Evolutionary conservation across 306 rosid genomes (phyloP).

Genomic region (Ormosia semicastrata): DNA sequence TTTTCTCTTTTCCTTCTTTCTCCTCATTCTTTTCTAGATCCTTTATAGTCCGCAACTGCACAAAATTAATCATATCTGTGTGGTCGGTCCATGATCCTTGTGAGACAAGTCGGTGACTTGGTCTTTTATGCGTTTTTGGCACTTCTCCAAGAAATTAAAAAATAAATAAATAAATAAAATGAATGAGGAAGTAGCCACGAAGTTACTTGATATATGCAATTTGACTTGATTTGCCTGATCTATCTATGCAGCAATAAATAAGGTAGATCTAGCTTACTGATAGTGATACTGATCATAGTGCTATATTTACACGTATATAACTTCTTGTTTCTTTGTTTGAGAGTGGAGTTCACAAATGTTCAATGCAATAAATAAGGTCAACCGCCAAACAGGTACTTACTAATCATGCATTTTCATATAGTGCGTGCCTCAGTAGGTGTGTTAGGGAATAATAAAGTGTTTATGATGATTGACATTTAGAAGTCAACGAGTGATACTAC

Average conservation of each 20-base stretch:
- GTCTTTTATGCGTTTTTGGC: conserved; percentile 29
- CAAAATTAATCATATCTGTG: conserved; percentile 8
- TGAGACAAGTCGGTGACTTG: conserved; percentile 40
- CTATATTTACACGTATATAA: conserved; percentile 9
- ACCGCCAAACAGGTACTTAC: background rate
- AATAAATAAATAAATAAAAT: background rate
- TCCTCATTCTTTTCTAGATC: background rate
- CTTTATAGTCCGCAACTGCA: background rate
- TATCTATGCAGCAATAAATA: conserved; percentile 17
- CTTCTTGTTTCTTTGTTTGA: conserved; percentile 10
- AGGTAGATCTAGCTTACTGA: conserved; percentile 29
- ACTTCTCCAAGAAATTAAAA: background rate
- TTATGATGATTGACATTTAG: background rate
- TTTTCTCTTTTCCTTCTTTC: background rate
- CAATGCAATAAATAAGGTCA: conserved; percentile 21
- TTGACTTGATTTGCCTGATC: conserved; percentile 30
- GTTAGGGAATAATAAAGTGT: background rate
- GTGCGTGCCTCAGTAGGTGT: background rate
- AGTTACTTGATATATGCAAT: conserved; percentile 24
- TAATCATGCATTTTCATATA: background rate
- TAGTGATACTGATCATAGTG: background rate
- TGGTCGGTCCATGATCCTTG: conserved; percentile 39
- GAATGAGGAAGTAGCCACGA: conserved; percentile 24
- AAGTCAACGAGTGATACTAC: conserved; percentile 19
- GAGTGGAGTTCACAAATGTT: conserved; percentile 29